These are phyloP conservation scores for Claviceps purpurea DNA, from an alignment of 2,329 filamentous ascomycete genomes.

Conservation along the genomic window DNA sequence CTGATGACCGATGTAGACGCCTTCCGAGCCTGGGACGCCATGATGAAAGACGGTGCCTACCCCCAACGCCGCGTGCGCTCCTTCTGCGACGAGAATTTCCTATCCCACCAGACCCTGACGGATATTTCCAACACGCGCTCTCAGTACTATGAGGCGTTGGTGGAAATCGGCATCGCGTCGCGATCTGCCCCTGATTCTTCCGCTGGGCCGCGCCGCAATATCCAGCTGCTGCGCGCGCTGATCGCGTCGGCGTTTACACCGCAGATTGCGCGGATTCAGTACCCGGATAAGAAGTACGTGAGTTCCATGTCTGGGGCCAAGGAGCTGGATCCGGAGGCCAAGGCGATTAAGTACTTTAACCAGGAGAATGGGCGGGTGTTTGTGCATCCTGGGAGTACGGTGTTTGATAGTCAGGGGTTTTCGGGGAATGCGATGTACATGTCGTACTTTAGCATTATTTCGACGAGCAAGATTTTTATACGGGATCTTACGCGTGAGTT, in stretches of 20 bases:
- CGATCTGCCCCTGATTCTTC: conserved; percentile 19
- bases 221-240: conserved; percentile 50
- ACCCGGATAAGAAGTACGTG: conserved; percentile 92
- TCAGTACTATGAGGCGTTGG: conserved; percentile 75
- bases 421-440: conserved; percentile 64
- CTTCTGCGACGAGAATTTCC: conserved; percentile 78
- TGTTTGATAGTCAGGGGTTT: conserved; percentile 75
- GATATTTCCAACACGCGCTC: conserved; percentile 79
- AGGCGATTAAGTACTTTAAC: conserved; percentile 85
- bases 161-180: conserved; percentile 69
- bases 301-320: conserved; percentile 78
- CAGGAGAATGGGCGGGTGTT: conserved; percentile 80
- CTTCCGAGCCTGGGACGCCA: conserved; percentile 68
- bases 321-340: conserved; percentile 83
- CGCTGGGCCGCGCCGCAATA: conserved; percentile 16
- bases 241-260: conserved; percentile 66
- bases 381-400: conserved; percentile 75
- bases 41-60: conserved; percentile 45
- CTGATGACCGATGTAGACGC: conserved; percentile 76
- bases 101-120: conserved; percentile 68
- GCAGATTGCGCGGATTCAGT: conserved; percentile 81
- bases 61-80: conserved; percentile 50
- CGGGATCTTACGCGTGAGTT: conserved; percentile 74
- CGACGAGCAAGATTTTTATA: conserved; percentile 84
- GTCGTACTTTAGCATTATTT: conserved; percentile 84